A percentile compares a stretch with the other conserved stretches of the same genome.
Conservation (phyloP, 352 stramenopile species). For the Phytopythium litorale region DNA sequence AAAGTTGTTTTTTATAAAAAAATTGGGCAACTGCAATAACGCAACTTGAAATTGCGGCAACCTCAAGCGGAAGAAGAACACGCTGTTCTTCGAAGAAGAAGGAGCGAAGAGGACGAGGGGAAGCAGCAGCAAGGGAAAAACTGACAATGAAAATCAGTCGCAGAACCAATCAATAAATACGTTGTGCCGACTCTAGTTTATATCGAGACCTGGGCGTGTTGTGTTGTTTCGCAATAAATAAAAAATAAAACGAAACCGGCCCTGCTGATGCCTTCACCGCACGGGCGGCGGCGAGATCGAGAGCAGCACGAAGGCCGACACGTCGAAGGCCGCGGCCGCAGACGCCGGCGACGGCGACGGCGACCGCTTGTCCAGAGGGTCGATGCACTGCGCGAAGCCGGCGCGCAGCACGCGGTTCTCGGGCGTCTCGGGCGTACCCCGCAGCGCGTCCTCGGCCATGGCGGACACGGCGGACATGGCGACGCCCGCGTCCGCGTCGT, state of each 20-base stretch:
- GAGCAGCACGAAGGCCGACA: slow-evolving; percentile 44
- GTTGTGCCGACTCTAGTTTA: too few relatives aligned
- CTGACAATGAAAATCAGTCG: background rate
- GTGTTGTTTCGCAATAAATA: too few relatives aligned
- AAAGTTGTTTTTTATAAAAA: background rate
- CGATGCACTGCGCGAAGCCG: slow-evolving; percentile 25
- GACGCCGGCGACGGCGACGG: slow-evolving; percentile 18
- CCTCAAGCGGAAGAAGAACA: background rate
- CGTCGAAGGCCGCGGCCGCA: slow-evolving; percentile 24
- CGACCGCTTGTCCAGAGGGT: slow-evolving; percentile 30
- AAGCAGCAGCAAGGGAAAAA: background rate
- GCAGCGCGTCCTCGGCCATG: background rate
- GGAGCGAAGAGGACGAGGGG: background rate
- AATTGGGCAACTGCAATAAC: background rate
- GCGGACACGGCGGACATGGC: too few relatives aligned
- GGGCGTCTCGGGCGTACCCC: slow-evolving; percentile 25
- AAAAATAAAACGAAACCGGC: background rate
- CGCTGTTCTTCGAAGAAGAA: too few relatives aligned
- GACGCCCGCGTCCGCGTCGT: background rate
- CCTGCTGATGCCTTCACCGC: slow-evolving; percentile 11
- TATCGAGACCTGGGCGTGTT: too few relatives aligned
- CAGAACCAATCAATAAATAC: too few relatives aligned
- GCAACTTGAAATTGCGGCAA: background rate
- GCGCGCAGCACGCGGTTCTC: slow-evolving; percentile 23
- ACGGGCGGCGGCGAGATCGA: slow-evolving; percentile 19